Conservation (phyloP, 2,329 filamentous ascomycete species). For the Ophiostoma angusticollis region DNA sequence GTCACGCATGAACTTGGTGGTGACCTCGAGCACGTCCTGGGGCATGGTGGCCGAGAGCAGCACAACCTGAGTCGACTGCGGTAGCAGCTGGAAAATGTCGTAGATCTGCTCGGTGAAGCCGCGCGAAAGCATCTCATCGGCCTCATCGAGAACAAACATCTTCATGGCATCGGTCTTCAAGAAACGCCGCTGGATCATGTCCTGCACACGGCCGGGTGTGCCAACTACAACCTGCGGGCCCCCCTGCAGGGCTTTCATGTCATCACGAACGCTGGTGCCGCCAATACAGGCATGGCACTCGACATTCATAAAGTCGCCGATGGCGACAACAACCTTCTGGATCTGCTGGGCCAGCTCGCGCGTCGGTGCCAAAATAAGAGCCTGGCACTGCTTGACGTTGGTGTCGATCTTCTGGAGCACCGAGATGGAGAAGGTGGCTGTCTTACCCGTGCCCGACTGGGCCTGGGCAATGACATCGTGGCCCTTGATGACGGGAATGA, state of each 20-base stretch:
- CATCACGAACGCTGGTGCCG: constrained; percentile 93
- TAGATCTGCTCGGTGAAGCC: constrained; percentile 99
- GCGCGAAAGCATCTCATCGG: constrained; percentile 97
- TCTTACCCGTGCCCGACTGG: constrained; percentile 99
- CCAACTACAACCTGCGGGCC: constrained; percentile 96
- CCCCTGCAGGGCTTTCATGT: constrained; percentile 95
- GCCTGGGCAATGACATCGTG: constrained; percentile 99
- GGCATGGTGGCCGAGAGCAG: constrained; percentile 97
- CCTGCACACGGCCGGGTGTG: constrained; percentile 94
- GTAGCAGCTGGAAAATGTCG: constrained; percentile 98
- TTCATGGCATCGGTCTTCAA: constrained; percentile 97
- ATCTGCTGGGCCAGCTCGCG: constrained; percentile 99
- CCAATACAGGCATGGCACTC: constrained; percentile 99
- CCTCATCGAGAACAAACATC: constrained; percentile 99
- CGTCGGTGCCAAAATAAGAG: constrained; percentile 92
- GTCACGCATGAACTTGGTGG: constrained; percentile 99
- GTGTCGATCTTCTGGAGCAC: constrained; percentile 98
- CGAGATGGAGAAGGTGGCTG: constrained; percentile 98
- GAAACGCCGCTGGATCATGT: constrained; percentile 98
- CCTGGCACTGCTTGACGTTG: constrained; percentile 91
- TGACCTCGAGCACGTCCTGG: constrained; percentile 97
- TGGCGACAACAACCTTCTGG: constrained; percentile 97
- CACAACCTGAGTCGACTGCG: constrained; percentile 95
- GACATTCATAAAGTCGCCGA: constrained; percentile 99
- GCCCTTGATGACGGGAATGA: constrained; percentile 99